Base-by-base conservation (phyloP, 257 asterid genomes). In the Gentiana straminea region DNA sequence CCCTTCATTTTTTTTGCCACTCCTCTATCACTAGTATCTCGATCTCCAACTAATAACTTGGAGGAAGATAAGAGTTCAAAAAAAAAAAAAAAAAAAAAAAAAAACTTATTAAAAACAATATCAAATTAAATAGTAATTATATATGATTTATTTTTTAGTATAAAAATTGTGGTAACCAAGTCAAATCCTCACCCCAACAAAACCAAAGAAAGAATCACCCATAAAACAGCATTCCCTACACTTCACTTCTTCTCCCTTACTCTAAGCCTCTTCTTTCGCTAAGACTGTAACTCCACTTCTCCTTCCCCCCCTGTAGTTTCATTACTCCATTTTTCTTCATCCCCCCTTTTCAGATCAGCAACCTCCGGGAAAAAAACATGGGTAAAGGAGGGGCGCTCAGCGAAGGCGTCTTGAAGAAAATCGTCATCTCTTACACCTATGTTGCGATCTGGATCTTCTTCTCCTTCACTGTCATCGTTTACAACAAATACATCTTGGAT, bases 401-500 rank as follows among this genome's bases (percentile, higher is more conserved):
- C 3, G 62, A 62, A 47, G 73, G 64, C 4, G 51, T 68, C 5
- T 41, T 57, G 60, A 68, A 52, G 52, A 68, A 68, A 58, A 68
- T 68, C 32, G 36, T 68, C 46, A 37, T 68, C 41, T 62, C 68
- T 33, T 68, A 68, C 44, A 55, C 73, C 4, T 68, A 68, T 54
- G 73, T 68, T 2, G 60, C 68, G 7, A 38, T 68, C 39, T 68
- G 68, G 73, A 68, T 68, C 63, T 62, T 62, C 73, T 57, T 68
- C 33, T 68, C 73, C 0, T 68, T 68, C 57, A 68, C 64, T 39
- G 73, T 68, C 36, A 68, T 68, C 49, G 68, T 68, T 3, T 68
- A 56, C 73, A 68, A 68, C 57, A 68, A 68, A 5, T 68, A 68
- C 73, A 68, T 68, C 53, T 61, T 68, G 36, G 73, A 68, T 54